Percentiles rank a stretch among this genome's conserved stretches.
Conservation (phyloP, 1,139 yeast species). For the Yamadazyma kanchanaburiensis region DNA sequence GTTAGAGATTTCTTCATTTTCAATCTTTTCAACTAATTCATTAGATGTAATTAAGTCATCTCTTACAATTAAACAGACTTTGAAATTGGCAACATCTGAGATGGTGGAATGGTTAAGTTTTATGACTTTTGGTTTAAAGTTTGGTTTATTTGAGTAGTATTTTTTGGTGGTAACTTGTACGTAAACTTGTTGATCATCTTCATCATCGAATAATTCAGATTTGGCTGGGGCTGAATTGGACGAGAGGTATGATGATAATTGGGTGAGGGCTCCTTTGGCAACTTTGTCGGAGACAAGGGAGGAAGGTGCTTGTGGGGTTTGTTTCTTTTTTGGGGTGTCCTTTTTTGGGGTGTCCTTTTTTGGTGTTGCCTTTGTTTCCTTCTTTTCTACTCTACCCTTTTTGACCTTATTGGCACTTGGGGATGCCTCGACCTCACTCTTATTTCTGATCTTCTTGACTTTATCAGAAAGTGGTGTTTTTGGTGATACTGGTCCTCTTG, state of each 20-base stretch:
- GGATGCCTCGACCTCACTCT: slow-evolving; percentile 16
- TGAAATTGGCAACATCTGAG: slow-evolving; percentile 39
- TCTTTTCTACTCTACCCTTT: slow-evolving; percentile 13
- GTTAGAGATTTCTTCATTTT: slow-evolving; percentile 48
- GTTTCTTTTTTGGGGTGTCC: neutral
- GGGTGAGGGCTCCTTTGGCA: slow-evolving; percentile 46
- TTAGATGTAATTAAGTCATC: slow-evolving; percentile 59
- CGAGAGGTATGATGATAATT: slow-evolving; percentile 43
- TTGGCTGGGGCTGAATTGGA: slow-evolving; percentile 24
- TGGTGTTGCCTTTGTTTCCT: slow-evolving; percentile 1
- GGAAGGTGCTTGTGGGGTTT: neutral
- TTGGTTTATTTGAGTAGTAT: slow-evolving; percentile 58
- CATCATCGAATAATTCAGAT: slow-evolving; percentile 42
- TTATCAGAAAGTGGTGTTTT: slow-evolving; percentile 18
- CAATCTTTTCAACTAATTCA: slow-evolving; percentile 60
- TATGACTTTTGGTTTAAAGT: slow-evolving; percentile 71
- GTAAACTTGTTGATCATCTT: slow-evolving; percentile 49
- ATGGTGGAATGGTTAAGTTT: slow-evolving; percentile 49
- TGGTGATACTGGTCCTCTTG: slow-evolving; percentile 22
- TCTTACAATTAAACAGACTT: slow-evolving; percentile 70
- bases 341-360: slow-evolving; percentile 3
- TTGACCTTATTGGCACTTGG: slow-evolving; percentile 17
- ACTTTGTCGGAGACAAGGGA: slow-evolving; percentile 18
- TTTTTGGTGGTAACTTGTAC: slow-evolving; percentile 65
- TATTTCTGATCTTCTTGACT: slow-evolving; percentile 15